These are phyloP conservation scores for Corylus americana DNA, from an alignment of 306 rosid species.

Conservation along the genomic window DNA sequence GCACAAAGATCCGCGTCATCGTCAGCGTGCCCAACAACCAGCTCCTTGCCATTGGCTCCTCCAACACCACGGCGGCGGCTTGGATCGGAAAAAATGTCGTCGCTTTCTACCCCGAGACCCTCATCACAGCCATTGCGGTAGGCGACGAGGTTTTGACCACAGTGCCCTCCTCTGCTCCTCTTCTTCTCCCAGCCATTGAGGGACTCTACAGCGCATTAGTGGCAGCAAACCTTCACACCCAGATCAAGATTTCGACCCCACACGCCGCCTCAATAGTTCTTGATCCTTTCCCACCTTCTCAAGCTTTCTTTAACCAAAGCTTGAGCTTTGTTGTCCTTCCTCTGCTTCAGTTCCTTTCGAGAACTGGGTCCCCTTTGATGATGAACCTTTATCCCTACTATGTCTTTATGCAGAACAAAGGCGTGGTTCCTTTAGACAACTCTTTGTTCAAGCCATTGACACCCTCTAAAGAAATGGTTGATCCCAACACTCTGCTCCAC, in stretches of 20 bases:
- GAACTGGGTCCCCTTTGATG: slow-evolving; percentile 71
- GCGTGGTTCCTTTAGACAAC: slow-evolving; percentile 71
- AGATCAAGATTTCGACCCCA: slow-evolving; percentile 70
- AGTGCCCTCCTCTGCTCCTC: slow-evolving; percentile 62
- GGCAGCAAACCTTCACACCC: slow-evolving; percentile 53
- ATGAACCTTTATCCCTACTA: slow-evolving; percentile 86
- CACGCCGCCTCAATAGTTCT: slow-evolving; percentile 64
- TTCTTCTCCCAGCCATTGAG: slow-evolving; percentile 67
- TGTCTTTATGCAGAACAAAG: slow-evolving; percentile 80
- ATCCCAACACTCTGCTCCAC: slow-evolving; percentile 86
- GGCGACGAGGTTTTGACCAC: slow-evolving; percentile 88
- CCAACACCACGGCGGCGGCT: slow-evolving; percentile 69
- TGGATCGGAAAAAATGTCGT: slow-evolving; percentile 74
- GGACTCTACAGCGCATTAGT: slow-evolving; percentile 71
- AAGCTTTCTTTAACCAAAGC: slow-evolving; percentile 78
- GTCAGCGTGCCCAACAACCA: slow-evolving; percentile 87
- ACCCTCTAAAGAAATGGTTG: slow-evolving; percentile 85
- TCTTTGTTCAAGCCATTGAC: slow-evolving; percentile 69
- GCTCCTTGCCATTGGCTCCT: slow-evolving; percentile 79
- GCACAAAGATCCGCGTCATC: slow-evolving; percentile 58
- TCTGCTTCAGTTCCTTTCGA: slow-evolving; percentile 61
- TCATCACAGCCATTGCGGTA: slow-evolving; percentile 61
- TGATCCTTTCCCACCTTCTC: slow-evolving; percentile 88
- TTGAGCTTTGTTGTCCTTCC: slow-evolving; percentile 44
- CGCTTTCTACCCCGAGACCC: slow-evolving; percentile 63